Percentiles rank a stretch among this genome's conserved stretches.
Evolutionary conservation across 2,329 filamentous ascomycete species (phyloP).

Genomic region (Colletotrichum navitas): DNA sequence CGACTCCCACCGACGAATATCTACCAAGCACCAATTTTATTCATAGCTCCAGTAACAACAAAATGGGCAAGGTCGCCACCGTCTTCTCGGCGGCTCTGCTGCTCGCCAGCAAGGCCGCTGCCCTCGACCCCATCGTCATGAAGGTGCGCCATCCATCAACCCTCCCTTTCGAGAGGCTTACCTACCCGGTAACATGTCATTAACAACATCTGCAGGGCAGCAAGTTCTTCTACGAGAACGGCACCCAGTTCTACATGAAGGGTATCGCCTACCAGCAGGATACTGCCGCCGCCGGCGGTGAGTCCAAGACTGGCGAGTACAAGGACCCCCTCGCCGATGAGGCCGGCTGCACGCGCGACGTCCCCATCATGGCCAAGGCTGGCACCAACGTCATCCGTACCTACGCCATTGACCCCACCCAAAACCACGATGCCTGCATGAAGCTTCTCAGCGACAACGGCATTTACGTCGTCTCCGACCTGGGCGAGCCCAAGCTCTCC

Average conservation of each 20-base stretch:
- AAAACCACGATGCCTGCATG: constrained; percentile 89
- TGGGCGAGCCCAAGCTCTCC: constrained; percentile 83
- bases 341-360: constrained; percentile 82
- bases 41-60: neutral
- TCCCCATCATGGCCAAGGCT: constrained; percentile 82
- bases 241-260: constrained; percentile 80
- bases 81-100: constrained; percentile 55
- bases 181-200: neutral
- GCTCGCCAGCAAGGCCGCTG: constrained; percentile 57
- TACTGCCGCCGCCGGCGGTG: constrained; percentile 66
- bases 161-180: constrained; percentile 18
- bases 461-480: constrained; percentile 95
- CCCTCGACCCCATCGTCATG: constrained; percentile 72
- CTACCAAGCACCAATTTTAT: neutral
- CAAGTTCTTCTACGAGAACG: constrained; percentile 91
- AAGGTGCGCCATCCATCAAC: constrained; percentile 66
- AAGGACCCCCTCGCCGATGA: constrained; percentile 85
- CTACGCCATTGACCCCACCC: constrained; percentile 87
- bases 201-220: constrained; percentile 65
- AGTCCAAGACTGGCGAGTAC: constrained; percentile 69
- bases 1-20: neutral
- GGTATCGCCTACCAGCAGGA: constrained; percentile 97
- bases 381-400: constrained; percentile 94
- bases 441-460: constrained; percentile 81
- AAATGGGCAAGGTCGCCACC: constrained; percentile 40